These are phyloP conservation scores for Trametes cingulata DNA, from an alignment of 768 basidiomycete species.

Conservation along the genomic window DNA sequence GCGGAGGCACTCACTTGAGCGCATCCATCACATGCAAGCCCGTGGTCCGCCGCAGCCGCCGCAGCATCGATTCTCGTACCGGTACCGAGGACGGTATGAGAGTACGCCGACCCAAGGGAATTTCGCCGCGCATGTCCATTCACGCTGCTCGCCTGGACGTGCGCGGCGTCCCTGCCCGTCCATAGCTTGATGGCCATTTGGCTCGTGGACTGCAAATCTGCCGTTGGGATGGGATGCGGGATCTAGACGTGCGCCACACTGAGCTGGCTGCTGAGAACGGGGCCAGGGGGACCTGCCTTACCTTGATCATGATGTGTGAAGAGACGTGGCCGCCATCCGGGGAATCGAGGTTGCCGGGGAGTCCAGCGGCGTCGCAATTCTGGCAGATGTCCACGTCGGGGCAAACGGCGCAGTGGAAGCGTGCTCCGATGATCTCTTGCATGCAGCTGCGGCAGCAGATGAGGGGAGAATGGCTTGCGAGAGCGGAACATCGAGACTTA, in stretches of 20 bases:
- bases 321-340: slow-evolving; percentile 77
- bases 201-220: slow-evolving; percentile 76
- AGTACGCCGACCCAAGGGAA: slow-evolving; percentile 63
- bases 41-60: slow-evolving; percentile 49
- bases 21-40: slow-evolving; percentile 61
- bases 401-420: slow-evolving; percentile 92
- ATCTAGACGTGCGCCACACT: slow-evolving; percentile 52
- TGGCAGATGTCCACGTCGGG: slow-evolving; percentile 82
- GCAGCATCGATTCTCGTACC: slow-evolving; percentile 24
- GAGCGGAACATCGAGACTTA: slow-evolving; percentile 41
- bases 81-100: slow-evolving; percentile 68
- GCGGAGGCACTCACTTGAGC: slow-evolving; percentile 44
- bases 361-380: slow-evolving; percentile 83
- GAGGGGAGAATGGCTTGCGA: not conserved
- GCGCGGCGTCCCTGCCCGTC: slow-evolving; percentile 73
- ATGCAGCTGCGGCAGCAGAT: slow-evolving; percentile 59
- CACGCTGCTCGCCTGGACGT: slow-evolving; percentile 46
- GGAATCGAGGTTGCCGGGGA: slow-evolving; percentile 80
- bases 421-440: slow-evolving; percentile 87
- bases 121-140: slow-evolving; percentile 49
- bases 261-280: not conserved
- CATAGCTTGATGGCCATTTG: slow-evolving; percentile 73
- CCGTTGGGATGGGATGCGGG: slow-evolving; percentile 74
- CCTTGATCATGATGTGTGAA: slow-evolving; percentile 95
- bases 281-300: slow-evolving; percentile 30